Base-by-base conservation (phyloP, 345 rosid species). In the Abelmoschus esculentus region DNA sequence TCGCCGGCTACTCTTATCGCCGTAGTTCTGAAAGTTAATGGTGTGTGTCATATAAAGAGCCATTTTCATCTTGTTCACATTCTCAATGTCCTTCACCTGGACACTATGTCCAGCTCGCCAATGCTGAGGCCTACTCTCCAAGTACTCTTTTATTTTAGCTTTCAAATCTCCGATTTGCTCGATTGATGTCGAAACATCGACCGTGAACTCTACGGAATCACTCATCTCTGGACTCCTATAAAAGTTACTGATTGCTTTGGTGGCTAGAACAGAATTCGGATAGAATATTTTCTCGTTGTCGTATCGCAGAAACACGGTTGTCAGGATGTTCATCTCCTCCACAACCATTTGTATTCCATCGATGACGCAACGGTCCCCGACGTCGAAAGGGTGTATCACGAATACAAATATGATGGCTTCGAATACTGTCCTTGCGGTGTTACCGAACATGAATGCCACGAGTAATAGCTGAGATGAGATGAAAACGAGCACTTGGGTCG, bases 331-430 rank as follows among this genome's bases (percentile, higher is more conserved):
- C 90, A 88, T 81, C 80, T 88, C 93, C 74, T 88, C 93, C 3
- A 88, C 93, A 3, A 81, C 29, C 90, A 88, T 81, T 90, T 86
- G 90, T 52, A 84, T 77, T 70, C 87, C 90, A 66, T 86, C 90
- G 49, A 88, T 66, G 28, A 88, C 89, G 9, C 89, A 86, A 59
- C 90, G 88, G 73, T 86, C 90, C 0, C 90, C 90, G 8, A 88
- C 90, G 70, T 88, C 90, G 56, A 72, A 86, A 5, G 90, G 92
- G 53, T 87, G 90, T 87, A 86, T 86, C 73, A 88, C 77, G 15
- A 88, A 88, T n/a, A 86, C 93, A 68, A 88, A 88, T 73, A 88
- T 81, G 76, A 88, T 86, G 75, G 93, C 90, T 69, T 88, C 93
- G 15, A 88, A 86, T 6, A 83, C 72, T 0, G 84, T 84, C 82